Evolutionary conservation across 257 asterid species (phyloP).

Genomic region (Nyctanthes arbortristis): DNA sequence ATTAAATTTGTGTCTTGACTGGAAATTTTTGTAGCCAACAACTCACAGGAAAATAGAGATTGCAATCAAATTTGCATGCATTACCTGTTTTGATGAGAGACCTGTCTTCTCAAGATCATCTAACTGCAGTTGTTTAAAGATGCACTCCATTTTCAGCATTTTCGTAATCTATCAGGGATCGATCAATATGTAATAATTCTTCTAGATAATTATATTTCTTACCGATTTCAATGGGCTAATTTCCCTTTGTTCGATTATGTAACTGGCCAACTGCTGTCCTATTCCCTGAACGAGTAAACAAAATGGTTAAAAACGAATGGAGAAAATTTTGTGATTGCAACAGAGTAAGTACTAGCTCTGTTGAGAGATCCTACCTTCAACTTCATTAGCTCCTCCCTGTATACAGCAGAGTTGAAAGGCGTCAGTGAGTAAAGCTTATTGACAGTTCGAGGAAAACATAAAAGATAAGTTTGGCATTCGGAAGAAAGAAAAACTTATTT

Average conservation of each 20-base stretch:
- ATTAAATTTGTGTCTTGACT: neutral
- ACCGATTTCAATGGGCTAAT: constrained; percentile 75
- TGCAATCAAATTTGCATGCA: neutral
- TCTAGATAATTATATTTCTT: constrained; percentile 29
- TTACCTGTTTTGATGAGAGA: constrained; percentile 82
- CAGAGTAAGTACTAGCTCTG: neutral
- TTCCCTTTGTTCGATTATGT: constrained; percentile 72
- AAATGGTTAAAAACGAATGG: neutral
- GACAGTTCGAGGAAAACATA: constrained; percentile 1
- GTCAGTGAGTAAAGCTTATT: constrained; percentile 9
- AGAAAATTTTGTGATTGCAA: neutral
- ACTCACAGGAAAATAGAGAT: neutral
- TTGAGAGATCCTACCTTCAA: constrained; percentile 51
- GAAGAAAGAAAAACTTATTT: constrained; percentile 6
- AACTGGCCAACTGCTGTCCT: constrained; percentile 78
- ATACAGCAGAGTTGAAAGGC: constrained; percentile 5
- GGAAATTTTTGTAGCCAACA: neutral
- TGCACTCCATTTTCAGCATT: too few species aligned
- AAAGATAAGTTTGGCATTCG: neutral
- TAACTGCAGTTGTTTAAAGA: too few species aligned
- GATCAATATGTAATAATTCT: neutral
- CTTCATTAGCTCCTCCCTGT: constrained; percentile 77
- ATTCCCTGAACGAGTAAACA: constrained; percentile 56
- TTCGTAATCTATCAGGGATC: too few species aligned
- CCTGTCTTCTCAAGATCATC: constrained; percentile 78